phyloP scores from a whole-genome alignment of 495 filamentous ascomycete species.

The Penicillium robsamsonii region DNA sequence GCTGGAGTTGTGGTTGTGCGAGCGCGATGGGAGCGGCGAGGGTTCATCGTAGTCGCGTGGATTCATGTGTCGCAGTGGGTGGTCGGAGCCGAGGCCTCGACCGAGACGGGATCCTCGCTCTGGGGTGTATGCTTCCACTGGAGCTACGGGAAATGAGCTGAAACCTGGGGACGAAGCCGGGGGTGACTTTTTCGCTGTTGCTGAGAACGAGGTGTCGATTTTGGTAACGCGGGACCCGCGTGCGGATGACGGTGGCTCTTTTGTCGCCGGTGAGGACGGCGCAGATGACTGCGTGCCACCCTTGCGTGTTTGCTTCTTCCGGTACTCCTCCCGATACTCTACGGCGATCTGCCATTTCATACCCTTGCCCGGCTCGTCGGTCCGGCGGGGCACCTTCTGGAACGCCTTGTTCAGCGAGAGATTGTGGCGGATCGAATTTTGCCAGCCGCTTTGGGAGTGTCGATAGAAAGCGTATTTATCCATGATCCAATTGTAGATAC shows the following conservation, averaged over 20 bases:
- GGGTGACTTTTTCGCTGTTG: conserved; percentile 52
- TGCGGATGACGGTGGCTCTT: conserved; percentile 35
- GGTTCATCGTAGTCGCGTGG: conserved; percentile 54
- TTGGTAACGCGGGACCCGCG: conserved; percentile 30
- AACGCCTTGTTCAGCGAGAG: conserved; percentile 91
- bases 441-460: conserved; percentile 81
- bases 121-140: conserved; percentile 48
- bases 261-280: conserved; percentile 47
- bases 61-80: conserved; percentile 36
- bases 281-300: conserved; percentile 45
- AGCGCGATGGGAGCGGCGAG: conserved; percentile 52
- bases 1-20: conserved; percentile 37
- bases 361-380: conserved; percentile 94
- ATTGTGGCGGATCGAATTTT: conserved; percentile 98
- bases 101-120: conserved; percentile 44
- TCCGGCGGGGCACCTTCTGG: conserved; percentile 83
- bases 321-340: conserved; percentile 73
- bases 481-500: conserved; percentile 90
- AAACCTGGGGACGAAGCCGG: conserved; percentile 47
- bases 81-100: conserved; percentile 35
- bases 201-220: conserved; percentile 45
- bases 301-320: conserved; percentile 56
- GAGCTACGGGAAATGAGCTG: conserved; percentile 47
- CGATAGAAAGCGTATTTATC: conserved; percentile 88
- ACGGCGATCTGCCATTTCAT: conserved; percentile 96